Evolutionary conservation across 441 rosid genomes (phyloP).

Genomic region (Euphorbia schlechtendalii): DNA sequence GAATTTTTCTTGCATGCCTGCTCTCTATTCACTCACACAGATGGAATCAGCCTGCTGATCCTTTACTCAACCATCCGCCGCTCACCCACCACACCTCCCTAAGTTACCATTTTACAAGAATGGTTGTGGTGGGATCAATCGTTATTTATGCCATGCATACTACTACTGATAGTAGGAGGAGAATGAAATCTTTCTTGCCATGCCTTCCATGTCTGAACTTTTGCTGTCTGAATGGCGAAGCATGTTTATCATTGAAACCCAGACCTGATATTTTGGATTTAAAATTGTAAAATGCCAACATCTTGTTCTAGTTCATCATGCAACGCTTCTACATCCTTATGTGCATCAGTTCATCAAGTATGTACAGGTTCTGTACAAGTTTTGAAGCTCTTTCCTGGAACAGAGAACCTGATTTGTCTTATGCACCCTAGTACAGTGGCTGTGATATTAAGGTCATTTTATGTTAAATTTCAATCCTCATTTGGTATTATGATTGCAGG

Average conservation of each 20-base stretch:
- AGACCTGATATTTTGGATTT: slow-evolving; percentile 60
- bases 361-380: slow-evolving; percentile 69
- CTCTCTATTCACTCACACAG: slow-evolving; percentile 48
- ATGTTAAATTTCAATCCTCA: slow-evolving; percentile 25
- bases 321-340: slow-evolving; percentile 69
- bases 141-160: slow-evolving; percentile 47
- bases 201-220: slow-evolving; percentile 61
- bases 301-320: slow-evolving; percentile 72
- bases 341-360: slow-evolving; percentile 63
- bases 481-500: slow-evolving; percentile 41
- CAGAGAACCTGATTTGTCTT: slow-evolving; percentile 32
- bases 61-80: slow-evolving; percentile 45
- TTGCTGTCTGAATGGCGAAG: slow-evolving; percentile 62
- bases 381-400: slow-evolving; percentile 34
- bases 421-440: slow-evolving; percentile 27
- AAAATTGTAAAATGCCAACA: slow-evolving; percentile 38
- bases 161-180: slow-evolving; percentile 48
- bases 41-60: slow-evolving; percentile 55
- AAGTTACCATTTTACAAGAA: slow-evolving; percentile 42
- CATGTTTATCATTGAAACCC: slow-evolving; percentile 64
- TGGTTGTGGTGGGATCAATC: slow-evolving; percentile 39
- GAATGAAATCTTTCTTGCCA: slow-evolving; percentile 55
- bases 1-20: slow-evolving; percentile 49
- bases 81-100: no score
- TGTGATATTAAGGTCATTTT: slow-evolving; percentile 2